A percentile compares a stretch with the other conserved stretches of the same genome.
Evolutionary conservation across 139 green algal genomes (phyloP).

Genomic region (Volvox africanus): DNA sequence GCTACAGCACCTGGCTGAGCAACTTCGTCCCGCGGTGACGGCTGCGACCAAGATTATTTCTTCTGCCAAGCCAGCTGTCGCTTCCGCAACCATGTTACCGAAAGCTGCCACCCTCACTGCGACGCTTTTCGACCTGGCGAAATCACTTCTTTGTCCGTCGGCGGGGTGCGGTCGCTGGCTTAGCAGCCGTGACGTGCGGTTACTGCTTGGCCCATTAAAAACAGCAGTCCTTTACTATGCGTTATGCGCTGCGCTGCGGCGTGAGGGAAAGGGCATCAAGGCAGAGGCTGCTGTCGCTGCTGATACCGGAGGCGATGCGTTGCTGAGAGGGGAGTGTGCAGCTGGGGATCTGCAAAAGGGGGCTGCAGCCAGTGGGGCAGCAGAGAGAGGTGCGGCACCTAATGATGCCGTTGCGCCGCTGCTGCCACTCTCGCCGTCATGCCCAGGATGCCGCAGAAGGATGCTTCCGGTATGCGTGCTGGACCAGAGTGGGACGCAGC

Average conservation of each 20-base stretch:
- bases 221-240: background rate
- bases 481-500: background rate
- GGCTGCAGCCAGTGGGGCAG: background rate
- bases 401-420: background rate
- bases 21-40: background rate
- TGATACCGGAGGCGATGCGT: no score
- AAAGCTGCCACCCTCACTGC: background rate
- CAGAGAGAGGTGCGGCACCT: background rate
- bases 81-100: background rate
- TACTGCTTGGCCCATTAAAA: slow-evolving; percentile 24
- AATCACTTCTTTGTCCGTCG: slow-evolving; percentile 14
- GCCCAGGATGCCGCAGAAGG: background rate
- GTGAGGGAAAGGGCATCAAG: slow-evolving; percentile 8
- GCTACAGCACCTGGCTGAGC: background rate
- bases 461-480: background rate
- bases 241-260: slow-evolving; percentile 2
- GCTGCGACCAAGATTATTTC: background rate
- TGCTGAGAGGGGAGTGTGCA: no score
- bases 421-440: slow-evolving; percentile 10
- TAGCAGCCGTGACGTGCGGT: slow-evolving; percentile 34
- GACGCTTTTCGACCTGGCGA: slow-evolving; percentile 27
- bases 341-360: no score
- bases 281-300: background rate
- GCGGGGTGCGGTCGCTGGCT: background rate
- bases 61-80: no score